A percentile compares a stretch with the other conserved stretches of the same genome.
phyloP scores from a whole-genome alignment of 192 early-diverging fungal genomes.

The Podila epicladia region DNA sequence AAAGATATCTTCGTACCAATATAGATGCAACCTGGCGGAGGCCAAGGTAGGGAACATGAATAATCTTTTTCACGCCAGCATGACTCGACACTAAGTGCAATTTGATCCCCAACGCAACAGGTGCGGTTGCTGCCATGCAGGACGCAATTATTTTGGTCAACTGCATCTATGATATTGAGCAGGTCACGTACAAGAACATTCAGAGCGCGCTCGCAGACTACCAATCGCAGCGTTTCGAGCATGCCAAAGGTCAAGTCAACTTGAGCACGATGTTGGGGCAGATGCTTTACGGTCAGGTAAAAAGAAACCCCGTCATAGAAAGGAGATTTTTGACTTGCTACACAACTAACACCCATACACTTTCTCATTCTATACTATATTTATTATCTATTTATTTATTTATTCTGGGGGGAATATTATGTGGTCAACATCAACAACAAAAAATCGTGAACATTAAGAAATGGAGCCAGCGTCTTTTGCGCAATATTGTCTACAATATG shows the following conservation, averaged over 20 bases:
- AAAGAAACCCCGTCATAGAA: too few relatives aligned
- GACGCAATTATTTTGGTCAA: slow-evolving; percentile 9
- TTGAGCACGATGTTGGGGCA: neutral
- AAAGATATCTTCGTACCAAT: neutral
- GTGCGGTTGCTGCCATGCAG: slow-evolving; percentile 9
- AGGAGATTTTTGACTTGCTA: too few relatives aligned
- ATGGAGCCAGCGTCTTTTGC: neutral
- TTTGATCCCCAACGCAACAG: neutral
- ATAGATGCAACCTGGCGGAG: slow-evolving; percentile 10
- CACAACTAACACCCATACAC: too few relatives aligned
- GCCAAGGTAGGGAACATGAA: neutral
- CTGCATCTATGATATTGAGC: slow-evolving; percentile 6
- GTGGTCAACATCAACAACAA: too few relatives aligned
- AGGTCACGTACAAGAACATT: neutral
- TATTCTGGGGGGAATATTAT: too few relatives aligned
- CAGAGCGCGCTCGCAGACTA: neutral
- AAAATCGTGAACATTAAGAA: neutral
- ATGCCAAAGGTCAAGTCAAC: neutral
- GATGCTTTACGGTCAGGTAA: neutral
- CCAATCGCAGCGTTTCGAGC: neutral
- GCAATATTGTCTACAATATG: neutral
- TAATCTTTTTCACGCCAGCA: too few relatives aligned
- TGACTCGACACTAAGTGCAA: neutral
- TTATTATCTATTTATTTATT: too few relatives aligned
- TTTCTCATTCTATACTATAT: too few relatives aligned